Base-by-base conservation (phyloP, 768 basidiomycete genomes). In the Russula abietina region DNA sequence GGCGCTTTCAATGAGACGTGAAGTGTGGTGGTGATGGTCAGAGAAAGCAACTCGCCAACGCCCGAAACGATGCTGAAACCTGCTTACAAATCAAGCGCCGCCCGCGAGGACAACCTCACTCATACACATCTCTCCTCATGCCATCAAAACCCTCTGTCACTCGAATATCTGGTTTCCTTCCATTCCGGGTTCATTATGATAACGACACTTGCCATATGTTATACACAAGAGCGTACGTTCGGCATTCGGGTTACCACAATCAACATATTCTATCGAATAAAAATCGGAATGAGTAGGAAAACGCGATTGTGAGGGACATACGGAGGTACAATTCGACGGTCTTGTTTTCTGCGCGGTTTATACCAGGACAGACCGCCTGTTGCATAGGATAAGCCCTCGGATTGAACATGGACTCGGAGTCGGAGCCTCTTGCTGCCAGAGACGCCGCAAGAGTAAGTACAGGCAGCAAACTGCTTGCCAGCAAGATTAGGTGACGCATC, bases 161-260 rank as follows among this genome's bases (percentile, higher is more conserved):
- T 33, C 66, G 71, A 28, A 50, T 77, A 59, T 71, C 74, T 10
- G 83, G 83, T 11, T 86, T 86, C 70, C 77, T 77, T 41, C 73
- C 80, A 22, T 69, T 82, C 8, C 79, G 75, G 2, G 70, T 80
- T 32, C 63, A 71, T 3, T 81, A 82, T 57, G 66, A 75, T 1
- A 55, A 69, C 1, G 70, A 72, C 24, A 72, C 80, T 2, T 86
- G 79, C 2, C 93, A 95, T 69, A 82, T 86, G 66, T 71, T 94
- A n/a, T 95, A 93, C 69, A 83, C 26, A 91, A 32, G 3, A 90
- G 73, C 1, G 84, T 81, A 14, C 72, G 75, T 22, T 78, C 70
- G 7, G 82, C 81, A 0, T 61, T 65, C 12, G 82, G 77, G 66
- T 89, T 88, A 57, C n/a, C 45, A 11, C 88, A 68, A 50, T 89